Evolutionary conservation across 2,329 filamentous ascomycete genomes (phyloP), one percentile per base, ranked within the genome.

Genomic region (Exutisphaerella laricina): DNA sequence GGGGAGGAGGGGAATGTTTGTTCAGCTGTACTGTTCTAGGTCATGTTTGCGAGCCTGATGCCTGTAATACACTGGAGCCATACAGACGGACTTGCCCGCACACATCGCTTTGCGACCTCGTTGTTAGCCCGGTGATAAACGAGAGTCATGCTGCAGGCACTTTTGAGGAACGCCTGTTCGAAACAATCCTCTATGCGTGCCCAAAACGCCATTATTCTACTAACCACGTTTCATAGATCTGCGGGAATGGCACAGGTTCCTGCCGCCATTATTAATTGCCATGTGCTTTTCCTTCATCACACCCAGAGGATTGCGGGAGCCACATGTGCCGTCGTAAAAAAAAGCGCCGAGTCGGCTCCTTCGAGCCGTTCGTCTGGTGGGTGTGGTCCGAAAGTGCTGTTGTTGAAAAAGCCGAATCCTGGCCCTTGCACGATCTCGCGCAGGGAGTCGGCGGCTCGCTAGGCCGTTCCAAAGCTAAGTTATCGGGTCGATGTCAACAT

Each of bases 321-420:
- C 31, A n/a, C 25, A 32, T 32, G 29, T 32, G 29, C 29, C 29
- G 7, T 32, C 14, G 14, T 7, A 7, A 9, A 5, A 12, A 26
- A 26, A 18, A 16, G 14, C 31, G 31, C 31, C 31, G 31, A 34
- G 31, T 34, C 31, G 31, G 31, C 31, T 34, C 31, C 31, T 34
- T 34, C 31, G 31, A 17, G 31, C 31, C 31, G 31, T 34, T 34
- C 31, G 21, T 20, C 16, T 34, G 23, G 23, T 26, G 6, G 23
- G 23, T 26, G 23, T n/a, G n/a, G n/a, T n/a, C n/a, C n/a, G n/a
- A n/a, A n/a, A n/a, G n/a, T n/a, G n/a, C n/a, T n/a, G n/a, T n/a
- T n/a, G n/a, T n/a, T n/a, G 23, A 26, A 26, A 26, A 26, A 26
- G 23, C 6, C 23, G 23, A 26, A 12, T 26, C 23, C 23, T 26